Percentiles rank a stretch among this genome's conserved stretches.
phyloP scores from a whole-genome alignment of 2,329 filamentous ascomycete genomes.

The Monilinia vaccinii-corymbosi region DNA sequence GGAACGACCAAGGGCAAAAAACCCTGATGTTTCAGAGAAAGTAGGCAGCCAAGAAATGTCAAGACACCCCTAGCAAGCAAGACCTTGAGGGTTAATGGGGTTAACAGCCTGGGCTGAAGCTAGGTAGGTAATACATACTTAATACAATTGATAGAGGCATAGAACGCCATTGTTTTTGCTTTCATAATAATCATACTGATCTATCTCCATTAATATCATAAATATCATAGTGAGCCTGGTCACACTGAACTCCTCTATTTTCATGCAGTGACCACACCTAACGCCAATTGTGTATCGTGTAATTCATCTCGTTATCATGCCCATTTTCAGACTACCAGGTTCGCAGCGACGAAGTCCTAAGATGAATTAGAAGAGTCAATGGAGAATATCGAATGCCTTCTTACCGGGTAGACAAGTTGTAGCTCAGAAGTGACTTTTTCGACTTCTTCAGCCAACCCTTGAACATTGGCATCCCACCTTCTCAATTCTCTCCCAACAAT shows the following conservation, averaged over 20 bases:
- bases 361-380: constrained; percentile 12
- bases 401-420: constrained; percentile 69
- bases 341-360: constrained; percentile 47
- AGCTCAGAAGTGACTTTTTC: constrained; percentile 77
- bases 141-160: not conserved
- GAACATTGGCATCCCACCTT: constrained; percentile 83
- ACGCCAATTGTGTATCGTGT: constrained; percentile 17
- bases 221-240: constrained; percentile 1
- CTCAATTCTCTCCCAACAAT: constrained; percentile 63
- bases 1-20: constrained; percentile 14
- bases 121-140: not conserved
- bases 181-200: not conserved
- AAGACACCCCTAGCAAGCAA: not conserved
- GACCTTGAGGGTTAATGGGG: not conserved
- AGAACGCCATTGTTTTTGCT: not conserved
- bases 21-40: not conserved
- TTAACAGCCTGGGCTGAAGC: not conserved
- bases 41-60: not conserved
- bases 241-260: not conserved
- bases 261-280: constrained; percentile 15
- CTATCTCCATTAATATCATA: constrained; percentile 6
- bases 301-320: constrained; percentile 11
- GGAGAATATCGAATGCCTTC: constrained; percentile 20
- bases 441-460: constrained; percentile 78
- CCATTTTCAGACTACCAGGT: constrained; percentile 36